Evolutionary conservation across 345 rosid genomes (phyloP).

Genomic region (Hibiscus trionum): DNA sequence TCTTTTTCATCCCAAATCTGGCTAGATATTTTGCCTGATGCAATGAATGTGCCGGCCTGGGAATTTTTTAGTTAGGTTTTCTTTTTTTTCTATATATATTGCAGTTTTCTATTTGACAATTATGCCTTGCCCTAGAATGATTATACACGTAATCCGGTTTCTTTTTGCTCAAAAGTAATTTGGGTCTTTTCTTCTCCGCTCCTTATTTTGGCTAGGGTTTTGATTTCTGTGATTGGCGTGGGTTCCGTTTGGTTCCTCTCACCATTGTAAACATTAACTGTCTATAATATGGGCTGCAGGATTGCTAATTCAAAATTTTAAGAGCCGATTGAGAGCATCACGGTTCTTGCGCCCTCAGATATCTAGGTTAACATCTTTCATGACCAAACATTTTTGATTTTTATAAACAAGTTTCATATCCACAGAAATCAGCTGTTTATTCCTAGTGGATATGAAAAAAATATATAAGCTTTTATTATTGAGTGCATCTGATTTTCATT

Average conservation of each 20-base stretch:
- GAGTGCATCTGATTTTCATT: neutral
- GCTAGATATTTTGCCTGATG: neutral
- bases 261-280: constrained; percentile 19
- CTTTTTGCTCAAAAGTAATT: constrained; percentile 11
- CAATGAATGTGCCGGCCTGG: neutral
- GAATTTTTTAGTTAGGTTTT: neutral
- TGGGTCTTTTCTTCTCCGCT: neutral
- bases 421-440: neutral
- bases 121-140: neutral
- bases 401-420: neutral
- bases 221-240: neutral
- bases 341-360: constrained; percentile 35
- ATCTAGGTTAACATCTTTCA: constrained; percentile 48
- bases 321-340: constrained; percentile 46
- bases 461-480: neutral
- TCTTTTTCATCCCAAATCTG: neutral
- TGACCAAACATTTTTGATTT: constrained; percentile 19
- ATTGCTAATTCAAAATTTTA: constrained; percentile 33
- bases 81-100: neutral
- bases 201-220: neutral
- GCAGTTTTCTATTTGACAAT: neutral
- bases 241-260: neutral
- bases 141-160: neutral
- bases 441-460: neutral
- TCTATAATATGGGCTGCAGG: constrained; percentile 50